Percentiles rank a stretch among this genome's conserved stretches.
These are phyloP conservation scores for Aspergillus ustus DNA, from an alignment of 2,329 filamentous ascomycete genomes.

Conservation along the genomic window DNA sequence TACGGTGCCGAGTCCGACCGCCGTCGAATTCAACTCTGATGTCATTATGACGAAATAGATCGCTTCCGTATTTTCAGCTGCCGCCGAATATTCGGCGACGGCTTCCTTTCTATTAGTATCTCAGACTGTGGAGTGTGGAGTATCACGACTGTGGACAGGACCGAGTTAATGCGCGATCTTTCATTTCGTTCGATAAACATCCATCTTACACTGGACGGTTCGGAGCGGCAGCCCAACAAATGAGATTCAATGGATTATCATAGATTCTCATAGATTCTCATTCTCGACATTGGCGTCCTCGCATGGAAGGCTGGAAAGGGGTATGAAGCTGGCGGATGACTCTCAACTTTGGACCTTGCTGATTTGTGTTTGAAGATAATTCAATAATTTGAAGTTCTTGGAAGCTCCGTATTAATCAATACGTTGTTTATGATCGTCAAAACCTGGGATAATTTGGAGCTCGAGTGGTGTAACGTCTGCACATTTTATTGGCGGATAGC, in stretches of 20 bases:
- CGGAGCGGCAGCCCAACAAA: neutral
- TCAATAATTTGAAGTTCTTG: neutral
- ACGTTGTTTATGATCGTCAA: neutral
- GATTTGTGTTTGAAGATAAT: neutral
- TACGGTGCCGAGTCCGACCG: too few species aligned
- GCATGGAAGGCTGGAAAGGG: neutral
- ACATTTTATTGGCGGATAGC: constrained; percentile 1
- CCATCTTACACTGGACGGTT: neutral
- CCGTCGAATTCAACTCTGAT: neutral
- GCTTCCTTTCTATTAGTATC: neutral
- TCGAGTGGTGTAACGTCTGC: neutral
- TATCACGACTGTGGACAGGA: neutral
- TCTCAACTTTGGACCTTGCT: neutral
- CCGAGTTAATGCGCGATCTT: neutral
- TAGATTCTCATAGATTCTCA: neutral
- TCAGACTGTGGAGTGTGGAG: neutral
- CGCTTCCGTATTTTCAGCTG: neutral
- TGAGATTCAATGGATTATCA: neutral
- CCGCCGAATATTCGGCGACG: neutral
- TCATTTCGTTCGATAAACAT: neutral
- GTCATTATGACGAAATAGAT: neutral
- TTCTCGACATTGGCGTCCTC: neutral
- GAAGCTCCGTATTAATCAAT: neutral
- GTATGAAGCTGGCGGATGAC: neutral
- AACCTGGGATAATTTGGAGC: neutral